Conservation (phyloP, 2,329 filamentous ascomycete species). For the Aspergillus intermedius region DNA sequence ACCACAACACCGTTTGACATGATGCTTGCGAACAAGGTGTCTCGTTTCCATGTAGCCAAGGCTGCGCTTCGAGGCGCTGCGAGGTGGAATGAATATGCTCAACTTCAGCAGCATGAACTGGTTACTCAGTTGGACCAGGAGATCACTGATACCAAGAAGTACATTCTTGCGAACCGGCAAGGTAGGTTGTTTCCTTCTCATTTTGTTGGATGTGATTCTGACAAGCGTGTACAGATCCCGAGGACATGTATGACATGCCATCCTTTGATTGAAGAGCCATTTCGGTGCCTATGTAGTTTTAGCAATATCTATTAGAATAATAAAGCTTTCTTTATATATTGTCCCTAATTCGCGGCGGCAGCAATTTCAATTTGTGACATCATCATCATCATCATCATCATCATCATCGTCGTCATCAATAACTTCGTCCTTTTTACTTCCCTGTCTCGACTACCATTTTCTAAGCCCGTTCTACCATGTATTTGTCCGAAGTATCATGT, state of each 20-base stretch:
- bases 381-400: too few species aligned
- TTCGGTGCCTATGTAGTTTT: too few species aligned
- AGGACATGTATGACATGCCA: conserved; percentile 47
- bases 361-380: too few species aligned
- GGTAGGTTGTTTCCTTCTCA: conserved; percentile 34
- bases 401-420: too few species aligned
- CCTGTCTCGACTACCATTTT: too few species aligned
- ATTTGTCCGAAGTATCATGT: neutral
- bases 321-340: too few species aligned
- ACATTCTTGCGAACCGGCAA: conserved; percentile 48
- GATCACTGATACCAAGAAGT: conserved; percentile 46
- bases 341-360: too few species aligned
- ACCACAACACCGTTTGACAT: conserved; percentile 65
- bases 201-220: conserved; percentile 1
- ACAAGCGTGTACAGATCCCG: conserved; percentile 38
- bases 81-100: conserved; percentile 44
- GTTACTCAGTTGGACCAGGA: conserved; percentile 44
- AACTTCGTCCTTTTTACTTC: too few species aligned
- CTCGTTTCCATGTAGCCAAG: conserved; percentile 54
- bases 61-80: conserved; percentile 48
- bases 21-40: conserved; percentile 59
- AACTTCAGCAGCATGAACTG: conserved; percentile 40
- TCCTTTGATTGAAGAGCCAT: conserved; percentile 26
- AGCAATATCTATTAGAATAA: too few species aligned
- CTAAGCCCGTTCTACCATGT: neutral